Conservation (phyloP, 306 rosid genomes). For the Canavalia gladiata region DNA sequence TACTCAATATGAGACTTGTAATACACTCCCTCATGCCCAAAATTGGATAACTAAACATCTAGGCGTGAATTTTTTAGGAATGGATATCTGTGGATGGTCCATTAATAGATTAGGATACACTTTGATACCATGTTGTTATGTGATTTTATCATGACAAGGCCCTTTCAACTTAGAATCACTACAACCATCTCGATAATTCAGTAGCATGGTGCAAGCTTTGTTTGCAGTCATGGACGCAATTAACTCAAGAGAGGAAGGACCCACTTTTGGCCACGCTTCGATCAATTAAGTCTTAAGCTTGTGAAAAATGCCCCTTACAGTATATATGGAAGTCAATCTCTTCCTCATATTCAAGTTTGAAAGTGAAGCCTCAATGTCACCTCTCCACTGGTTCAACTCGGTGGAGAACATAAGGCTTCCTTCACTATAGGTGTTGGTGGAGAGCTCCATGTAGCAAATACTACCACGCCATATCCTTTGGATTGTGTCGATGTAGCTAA, state of each 20-base stretch:
- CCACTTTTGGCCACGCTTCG: constrained; percentile 55
- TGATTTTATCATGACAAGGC: no score
- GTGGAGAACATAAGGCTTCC: constrained; percentile 43
- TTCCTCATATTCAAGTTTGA: constrained; percentile 29
- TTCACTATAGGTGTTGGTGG: background rate
- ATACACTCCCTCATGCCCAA: no score
- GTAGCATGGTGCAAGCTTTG: no score
- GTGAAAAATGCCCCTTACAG: constrained; percentile 52
- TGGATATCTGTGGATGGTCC: no score
- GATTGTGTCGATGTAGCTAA: constrained; percentile 50
- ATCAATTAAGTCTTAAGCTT: constrained; percentile 45
- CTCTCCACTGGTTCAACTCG: constrained; percentile 54
- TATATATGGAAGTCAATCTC: constrained; percentile 45
- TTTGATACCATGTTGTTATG: no score
- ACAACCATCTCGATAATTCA: no score
- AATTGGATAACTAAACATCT: no score
- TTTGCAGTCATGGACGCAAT: background rate
- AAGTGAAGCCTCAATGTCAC: constrained; percentile 56
- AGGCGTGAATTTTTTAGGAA: no score
- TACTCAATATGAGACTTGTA: no score
- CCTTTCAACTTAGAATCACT: no score
- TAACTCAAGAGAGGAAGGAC: constrained; percentile 50
- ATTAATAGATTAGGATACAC: no score
- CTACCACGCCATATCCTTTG: constrained; percentile 65
- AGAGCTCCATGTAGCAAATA: constrained; percentile 43